Percentiles rank a stretch among this genome's conserved stretches.
Conservation (phyloP, 352 stramenopile genomes). For the Thraustochytrium sp. region DNA sequence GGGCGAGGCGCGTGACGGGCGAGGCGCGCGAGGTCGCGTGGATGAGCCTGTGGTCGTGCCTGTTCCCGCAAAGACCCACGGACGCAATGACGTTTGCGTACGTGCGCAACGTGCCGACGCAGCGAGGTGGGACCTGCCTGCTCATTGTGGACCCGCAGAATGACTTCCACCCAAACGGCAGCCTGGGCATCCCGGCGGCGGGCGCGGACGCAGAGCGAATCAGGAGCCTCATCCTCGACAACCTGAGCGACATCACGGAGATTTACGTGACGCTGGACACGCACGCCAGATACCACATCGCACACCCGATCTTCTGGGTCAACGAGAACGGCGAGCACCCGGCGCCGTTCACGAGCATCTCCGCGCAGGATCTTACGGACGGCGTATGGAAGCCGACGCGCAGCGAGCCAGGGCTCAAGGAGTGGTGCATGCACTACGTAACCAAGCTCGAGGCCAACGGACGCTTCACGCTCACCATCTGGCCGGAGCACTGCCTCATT, state of each 20-base stretch:
- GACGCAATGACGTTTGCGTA: neutral
- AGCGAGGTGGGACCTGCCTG: neutral
- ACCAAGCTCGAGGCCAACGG: slow-evolving; percentile 69
- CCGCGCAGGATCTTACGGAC: slow-evolving; percentile 44
- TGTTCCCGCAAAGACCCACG: too few relatives aligned
- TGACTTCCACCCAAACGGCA: slow-evolving; percentile 89
- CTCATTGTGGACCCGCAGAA: slow-evolving; percentile 90
- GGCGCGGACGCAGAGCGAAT: slow-evolving; percentile 80
- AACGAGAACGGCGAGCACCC: slow-evolving; percentile 64
- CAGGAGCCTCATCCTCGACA: slow-evolving; percentile 67
- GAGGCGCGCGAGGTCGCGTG: too few relatives aligned
- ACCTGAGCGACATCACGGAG: slow-evolving; percentile 63
- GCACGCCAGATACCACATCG: slow-evolving; percentile 90
- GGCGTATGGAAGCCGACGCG: slow-evolving; percentile 44
- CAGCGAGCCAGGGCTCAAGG: slow-evolving; percentile 33
- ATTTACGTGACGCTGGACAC: slow-evolving; percentile 92
- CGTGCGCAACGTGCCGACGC: neutral
- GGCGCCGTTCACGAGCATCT: slow-evolving; percentile 85
- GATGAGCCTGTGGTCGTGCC: too few relatives aligned
- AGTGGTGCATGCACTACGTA: neutral
- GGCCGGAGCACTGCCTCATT: slow-evolving; percentile 94
- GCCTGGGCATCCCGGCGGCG: slow-evolving; percentile 86
- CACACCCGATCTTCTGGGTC: slow-evolving; percentile 85
- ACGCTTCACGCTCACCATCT: slow-evolving; percentile 87
- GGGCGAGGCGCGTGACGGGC: too few relatives aligned